Conservation (phyloP, 2,329 filamentous ascomycete genomes). For the Ceratocystis destructans region DNA sequence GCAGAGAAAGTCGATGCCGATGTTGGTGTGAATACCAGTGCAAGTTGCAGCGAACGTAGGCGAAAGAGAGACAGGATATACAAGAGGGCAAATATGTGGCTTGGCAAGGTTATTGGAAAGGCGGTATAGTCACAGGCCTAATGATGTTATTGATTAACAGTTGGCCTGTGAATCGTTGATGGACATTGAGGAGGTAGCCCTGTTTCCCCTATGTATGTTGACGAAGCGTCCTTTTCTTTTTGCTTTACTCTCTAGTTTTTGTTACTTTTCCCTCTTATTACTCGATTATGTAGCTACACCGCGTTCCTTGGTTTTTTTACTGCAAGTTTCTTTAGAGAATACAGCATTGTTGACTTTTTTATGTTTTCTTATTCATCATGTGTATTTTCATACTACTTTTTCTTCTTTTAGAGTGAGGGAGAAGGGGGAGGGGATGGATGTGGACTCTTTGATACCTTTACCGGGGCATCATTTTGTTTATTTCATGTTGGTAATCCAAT, state of each 20-base stretch:
- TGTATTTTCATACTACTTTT: conserved; percentile 17
- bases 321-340: background rate
- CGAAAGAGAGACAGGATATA: background rate
- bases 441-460: conserved; percentile 13
- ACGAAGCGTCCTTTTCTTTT: conserved; percentile 3
- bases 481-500: background rate
- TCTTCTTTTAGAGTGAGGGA: conserved; percentile 6
- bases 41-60: background rate
- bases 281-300: background rate
- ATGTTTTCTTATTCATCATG: background rate
- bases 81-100: background rate
- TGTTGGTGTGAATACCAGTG: background rate
- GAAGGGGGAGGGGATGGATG: background rate
- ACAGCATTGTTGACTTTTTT: background rate
- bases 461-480: background rate
- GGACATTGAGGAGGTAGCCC: background rate
- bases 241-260: background rate
- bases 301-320: background rate
- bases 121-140: background rate
- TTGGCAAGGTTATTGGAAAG: background rate
- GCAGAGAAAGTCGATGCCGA: background rate
- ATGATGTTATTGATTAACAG: background rate
- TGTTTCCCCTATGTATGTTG: conserved; percentile 3
- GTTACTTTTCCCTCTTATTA: background rate
- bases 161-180: background rate